Conservation (phyloP, 441 rosid genomes). For the Gossypium gossypioides region DNA sequence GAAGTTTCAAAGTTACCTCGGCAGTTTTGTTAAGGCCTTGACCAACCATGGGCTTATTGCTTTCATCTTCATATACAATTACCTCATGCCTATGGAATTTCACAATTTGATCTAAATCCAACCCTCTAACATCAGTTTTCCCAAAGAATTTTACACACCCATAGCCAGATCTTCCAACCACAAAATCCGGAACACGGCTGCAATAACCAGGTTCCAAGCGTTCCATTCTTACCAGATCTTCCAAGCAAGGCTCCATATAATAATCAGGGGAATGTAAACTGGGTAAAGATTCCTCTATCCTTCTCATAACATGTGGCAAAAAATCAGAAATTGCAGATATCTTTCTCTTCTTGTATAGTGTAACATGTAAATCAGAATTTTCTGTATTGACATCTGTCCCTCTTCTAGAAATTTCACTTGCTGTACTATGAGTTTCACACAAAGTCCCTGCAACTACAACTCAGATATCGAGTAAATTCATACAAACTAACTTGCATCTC, state of each 20-base stretch:
- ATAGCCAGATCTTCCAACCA: constrained; percentile 65
- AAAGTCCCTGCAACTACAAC: constrained; percentile 28
- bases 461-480: constrained; percentile 3
- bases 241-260: constrained; percentile 54
- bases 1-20: constrained; percentile 58
- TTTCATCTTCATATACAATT: constrained; percentile 73
- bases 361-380: constrained; percentile 17
- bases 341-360: constrained; percentile 44
- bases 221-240: constrained; percentile 44
- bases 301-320: constrained; percentile 16
- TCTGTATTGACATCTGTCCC: constrained; percentile 20
- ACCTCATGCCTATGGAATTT: constrained; percentile 61
- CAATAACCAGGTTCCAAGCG: constrained; percentile 53
- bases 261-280: constrained; percentile 40
- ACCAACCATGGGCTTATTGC: constrained; percentile 61
- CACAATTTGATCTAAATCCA: constrained; percentile 61
- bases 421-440: constrained; percentile 9
- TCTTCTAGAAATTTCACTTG: constrained; percentile 12
- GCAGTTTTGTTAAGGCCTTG: constrained; percentile 86
- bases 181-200: constrained; percentile 60
- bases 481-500: not conserved
- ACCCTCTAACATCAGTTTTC: constrained; percentile 63
- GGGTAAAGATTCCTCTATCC: constrained; percentile 43
- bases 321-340: constrained; percentile 19
- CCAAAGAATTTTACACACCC: constrained; percentile 66